Base-by-base conservation (phyloP, 805 yeast species). In the Isabelozyma gotoi region DNA sequence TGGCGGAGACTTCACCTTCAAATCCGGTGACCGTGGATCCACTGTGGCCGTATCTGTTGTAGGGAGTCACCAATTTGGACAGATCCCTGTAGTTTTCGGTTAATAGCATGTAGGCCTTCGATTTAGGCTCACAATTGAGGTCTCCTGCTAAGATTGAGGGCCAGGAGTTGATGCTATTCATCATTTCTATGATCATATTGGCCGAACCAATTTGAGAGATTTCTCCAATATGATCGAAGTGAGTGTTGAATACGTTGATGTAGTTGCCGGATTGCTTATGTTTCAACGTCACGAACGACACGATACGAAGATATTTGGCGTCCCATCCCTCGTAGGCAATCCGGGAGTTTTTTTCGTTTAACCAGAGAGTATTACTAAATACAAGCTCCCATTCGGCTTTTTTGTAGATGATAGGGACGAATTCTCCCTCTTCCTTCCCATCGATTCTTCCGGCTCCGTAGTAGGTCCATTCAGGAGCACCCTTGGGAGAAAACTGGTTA, bases 161-260 rank as follows among this genome's bases (percentile, higher is more conserved):
- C 69, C 71, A 65, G 17, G 41, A 33, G 19, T 57, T 55, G 18
- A 61, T 55, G 16, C 42, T 45, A 5, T 50, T 42, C 57, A 68
- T 62, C 39, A 53, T 56, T 19, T 59, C 48, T 5, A 59, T 45
- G 34, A 68, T 64, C 43, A 68, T 44, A 39, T 61, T 51, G 11
- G 65, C 65, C 43, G 66, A 60, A 32, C 62, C 59, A 4, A 57
- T 42, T 27, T 70, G 49, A 3, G 73, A 64, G 12, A 42, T 35
- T 20, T 45, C 55, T 2, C 74, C 74, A 17, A 49, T 41, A 41
- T 68, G 73, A 49, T 68, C 74, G 40, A 68, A 63, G 55, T 78
- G 62, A 47, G 68, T 72, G 40, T 70, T 61, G 51, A 65, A 56
- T 12, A 68, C 58, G 43, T 66, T 67, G 36, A 68, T 47, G 38